Percentiles rank a stretch among this genome's conserved stretches.
phyloP scores from a whole-genome alignment of 2,329 filamentous ascomycete genomes.

The Dactylellina sp. region DNA sequence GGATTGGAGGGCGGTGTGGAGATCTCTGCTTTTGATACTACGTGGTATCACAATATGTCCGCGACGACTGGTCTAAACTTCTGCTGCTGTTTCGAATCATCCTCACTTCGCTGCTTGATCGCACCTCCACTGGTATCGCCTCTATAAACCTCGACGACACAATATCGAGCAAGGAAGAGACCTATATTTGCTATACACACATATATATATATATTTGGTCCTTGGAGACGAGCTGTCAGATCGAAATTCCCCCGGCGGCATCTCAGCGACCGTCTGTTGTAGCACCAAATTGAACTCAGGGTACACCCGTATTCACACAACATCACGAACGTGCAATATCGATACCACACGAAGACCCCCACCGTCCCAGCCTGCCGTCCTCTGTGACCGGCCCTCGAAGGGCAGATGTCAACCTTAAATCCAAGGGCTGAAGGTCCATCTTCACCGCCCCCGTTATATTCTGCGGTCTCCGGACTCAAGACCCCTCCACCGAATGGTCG shows the following conservation, averaged over 20 bases:
- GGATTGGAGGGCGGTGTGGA: not conserved
- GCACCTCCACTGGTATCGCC: constrained; percentile 38
- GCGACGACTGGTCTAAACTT: constrained; percentile 26
- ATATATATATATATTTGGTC: too few species aligned
- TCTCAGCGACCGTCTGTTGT: constrained; percentile 1
- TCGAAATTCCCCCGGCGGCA: constrained; percentile 2
- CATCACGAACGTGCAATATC: too few species aligned
- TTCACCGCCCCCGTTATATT: constrained; percentile 54
- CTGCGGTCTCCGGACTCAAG: constrained; percentile 54
- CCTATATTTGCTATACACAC: too few species aligned
- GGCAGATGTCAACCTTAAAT: constrained; percentile 56
- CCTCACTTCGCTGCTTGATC: constrained; percentile 10
- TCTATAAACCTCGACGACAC: constrained; percentile 19
- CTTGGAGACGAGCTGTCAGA: too few species aligned
- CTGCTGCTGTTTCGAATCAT: constrained; percentile 34
- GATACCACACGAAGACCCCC: too few species aligned
- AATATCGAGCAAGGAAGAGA: too few species aligned
- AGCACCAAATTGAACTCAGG: too few species aligned
- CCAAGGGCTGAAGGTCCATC: constrained; percentile 56
- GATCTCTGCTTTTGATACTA: constrained; percentile 2
- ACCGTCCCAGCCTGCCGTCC: too few species aligned
- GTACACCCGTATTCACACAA: too few species aligned
- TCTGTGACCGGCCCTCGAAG: constrained; percentile 51
- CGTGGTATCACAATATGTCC: constrained; percentile 43
- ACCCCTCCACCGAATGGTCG: constrained; percentile 55